Conservation (phyloP, 371 early-diverging fungal genomes). For the Mortierella sp. region DNA sequence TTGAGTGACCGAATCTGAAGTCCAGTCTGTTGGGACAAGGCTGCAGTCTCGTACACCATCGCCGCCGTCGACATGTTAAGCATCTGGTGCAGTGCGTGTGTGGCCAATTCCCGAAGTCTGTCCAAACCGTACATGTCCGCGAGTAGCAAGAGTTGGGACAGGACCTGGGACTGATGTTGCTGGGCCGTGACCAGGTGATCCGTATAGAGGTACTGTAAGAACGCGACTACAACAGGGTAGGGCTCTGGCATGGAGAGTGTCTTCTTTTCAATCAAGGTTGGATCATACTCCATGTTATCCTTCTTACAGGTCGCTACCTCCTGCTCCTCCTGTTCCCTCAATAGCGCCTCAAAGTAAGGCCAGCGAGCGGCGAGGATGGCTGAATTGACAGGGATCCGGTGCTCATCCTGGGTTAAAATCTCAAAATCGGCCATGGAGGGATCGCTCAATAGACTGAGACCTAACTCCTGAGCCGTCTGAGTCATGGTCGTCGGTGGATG, state of each 20-base stretch:
- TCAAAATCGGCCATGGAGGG: conserved; percentile 75
- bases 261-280: conserved; percentile 53
- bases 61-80: conserved; percentile 73
- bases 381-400: conserved; percentile 71
- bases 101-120: conserved; percentile 63
- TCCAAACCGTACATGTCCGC: conserved; percentile 70
- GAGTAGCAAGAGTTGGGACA: conserved; percentile 72
- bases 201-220: conserved; percentile 78
- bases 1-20: conserved; percentile 69
- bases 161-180: conserved; percentile 64
- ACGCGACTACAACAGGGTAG: conserved; percentile 68
- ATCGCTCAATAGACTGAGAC: conserved; percentile 70
- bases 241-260: conserved; percentile 66
- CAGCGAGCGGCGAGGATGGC: conserved; percentile 71
- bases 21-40: conserved; percentile 63
- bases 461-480: conserved; percentile 71
- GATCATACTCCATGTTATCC: conserved; percentile 26
- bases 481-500: conserved; percentile 62
- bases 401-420: conserved; percentile 65
- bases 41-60: conserved; percentile 70
- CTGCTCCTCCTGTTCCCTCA: conserved; percentile 46
- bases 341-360: conserved; percentile 65
- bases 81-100: conserved; percentile 71
- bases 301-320: conserved; percentile 20
- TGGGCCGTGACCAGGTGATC: conserved; percentile 74